phyloP scores from a whole-genome alignment of 352 stramenopile species.

The Phytopythium aichiense region DNA sequence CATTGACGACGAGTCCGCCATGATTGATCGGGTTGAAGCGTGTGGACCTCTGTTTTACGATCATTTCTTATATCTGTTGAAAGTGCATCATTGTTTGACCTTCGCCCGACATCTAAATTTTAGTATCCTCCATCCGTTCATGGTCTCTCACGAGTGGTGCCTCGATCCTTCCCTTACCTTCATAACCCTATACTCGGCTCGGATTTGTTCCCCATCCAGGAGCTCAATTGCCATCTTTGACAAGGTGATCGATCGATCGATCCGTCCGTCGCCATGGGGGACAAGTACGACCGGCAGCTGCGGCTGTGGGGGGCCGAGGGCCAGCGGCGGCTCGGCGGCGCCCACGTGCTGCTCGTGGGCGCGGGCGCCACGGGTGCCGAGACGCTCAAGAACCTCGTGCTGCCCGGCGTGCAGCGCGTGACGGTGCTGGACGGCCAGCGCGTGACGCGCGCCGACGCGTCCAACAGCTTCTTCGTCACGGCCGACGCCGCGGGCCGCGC shows the following conservation, averaged over 20 bases:
- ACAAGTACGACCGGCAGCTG: conserved; percentile 99
- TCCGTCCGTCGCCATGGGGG: conserved; percentile 22
- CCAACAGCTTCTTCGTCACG: conserved; percentile 95
- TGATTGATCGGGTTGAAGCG: too few species aligned
- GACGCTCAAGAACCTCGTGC: conserved; percentile 98
- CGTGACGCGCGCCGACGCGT: conserved; percentile 69
- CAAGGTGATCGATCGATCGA: too few species aligned
- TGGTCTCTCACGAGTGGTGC: too few species aligned
- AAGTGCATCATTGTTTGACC: too few species aligned
- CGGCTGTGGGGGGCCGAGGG: conserved; percentile 96
- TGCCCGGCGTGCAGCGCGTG: conserved; percentile 88
- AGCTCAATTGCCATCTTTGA: background rate
- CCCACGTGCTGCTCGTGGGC: conserved; percentile 90
- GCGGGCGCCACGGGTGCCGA: conserved; percentile 93
- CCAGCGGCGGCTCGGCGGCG: conserved; percentile 86
- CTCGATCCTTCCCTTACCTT: too few species aligned
- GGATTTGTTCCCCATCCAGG: background rate
- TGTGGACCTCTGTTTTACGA: too few species aligned
- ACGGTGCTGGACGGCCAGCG: conserved; percentile 91
- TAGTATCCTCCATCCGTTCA: too few species aligned
- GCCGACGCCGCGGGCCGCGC: conserved; percentile 41
- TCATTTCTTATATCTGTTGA: too few species aligned
- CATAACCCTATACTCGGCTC: too few species aligned
- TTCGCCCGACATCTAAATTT: too few species aligned
- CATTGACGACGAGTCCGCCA: too few species aligned